phyloP scores from a whole-genome alignment of 2,329 filamentous ascomycete genomes.

The Pseudogymnoascus destructans region DNA sequence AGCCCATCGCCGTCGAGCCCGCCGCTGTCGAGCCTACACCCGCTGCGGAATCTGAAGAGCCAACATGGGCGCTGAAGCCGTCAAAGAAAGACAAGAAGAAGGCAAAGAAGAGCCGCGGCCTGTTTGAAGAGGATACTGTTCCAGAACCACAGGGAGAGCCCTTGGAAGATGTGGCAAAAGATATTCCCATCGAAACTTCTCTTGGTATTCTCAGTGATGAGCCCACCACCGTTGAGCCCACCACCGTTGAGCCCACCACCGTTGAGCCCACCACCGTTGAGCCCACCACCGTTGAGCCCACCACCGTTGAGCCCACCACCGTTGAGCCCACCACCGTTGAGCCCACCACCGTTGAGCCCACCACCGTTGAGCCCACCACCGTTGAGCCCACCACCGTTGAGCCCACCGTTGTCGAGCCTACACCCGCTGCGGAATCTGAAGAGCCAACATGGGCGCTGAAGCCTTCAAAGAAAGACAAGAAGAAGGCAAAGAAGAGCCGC shows the following conservation, averaged over 20 bases:
- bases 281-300: too few species aligned
- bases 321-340: too few species aligned
- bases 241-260: not conserved
- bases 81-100: constrained; percentile 11
- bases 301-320: too few species aligned
- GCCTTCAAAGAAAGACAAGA: constrained; percentile 9
- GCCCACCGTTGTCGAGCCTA: too few species aligned
- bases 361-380: too few species aligned
- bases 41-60: constrained; percentile 2
- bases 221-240: not conserved
- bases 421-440: constrained; percentile 18
- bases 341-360: not conserved
- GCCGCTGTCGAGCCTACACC: not conserved
- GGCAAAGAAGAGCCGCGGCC: not conserved
- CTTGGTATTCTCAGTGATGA: not conserved
- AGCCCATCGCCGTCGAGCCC: not conserved
- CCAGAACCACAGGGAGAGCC: not conserved
- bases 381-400: too few species aligned
- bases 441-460: not conserved
- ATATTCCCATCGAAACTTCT: not conserved
- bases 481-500: constrained; percentile 3
- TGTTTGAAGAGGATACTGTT: not conserved
- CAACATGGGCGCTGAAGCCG: not conserved
- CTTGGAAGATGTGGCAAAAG: not conserved
- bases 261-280: too few species aligned